Evolutionary conservation across 1,284 basidiomycete species (phyloP).

Genomic region (Trichosporon sp.): DNA sequence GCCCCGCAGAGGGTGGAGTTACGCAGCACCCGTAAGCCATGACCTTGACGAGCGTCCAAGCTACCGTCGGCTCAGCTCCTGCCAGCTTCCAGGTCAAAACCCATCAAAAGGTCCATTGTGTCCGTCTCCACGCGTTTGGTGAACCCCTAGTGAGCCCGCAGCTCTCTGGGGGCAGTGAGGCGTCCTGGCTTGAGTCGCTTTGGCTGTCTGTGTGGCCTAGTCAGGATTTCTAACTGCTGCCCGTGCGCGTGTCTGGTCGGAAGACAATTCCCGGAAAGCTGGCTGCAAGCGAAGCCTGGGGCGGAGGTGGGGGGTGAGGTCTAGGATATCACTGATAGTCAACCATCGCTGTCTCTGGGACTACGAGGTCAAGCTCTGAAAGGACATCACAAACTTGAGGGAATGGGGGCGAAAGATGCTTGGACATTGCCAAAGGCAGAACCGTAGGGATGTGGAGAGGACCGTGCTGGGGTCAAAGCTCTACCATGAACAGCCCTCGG

Average conservation of each 20-base stretch:
- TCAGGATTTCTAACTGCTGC: background rate
- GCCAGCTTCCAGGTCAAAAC: background rate
- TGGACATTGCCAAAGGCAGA: too few relatives aligned
- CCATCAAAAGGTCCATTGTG: background rate
- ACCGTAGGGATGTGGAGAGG: too few relatives aligned
- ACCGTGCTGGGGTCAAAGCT: too few relatives aligned
- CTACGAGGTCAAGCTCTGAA: too few relatives aligned
- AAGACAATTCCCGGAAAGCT: too few relatives aligned
- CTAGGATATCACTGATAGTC: too few relatives aligned
- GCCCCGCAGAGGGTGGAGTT: background rate
- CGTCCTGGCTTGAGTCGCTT: background rate
- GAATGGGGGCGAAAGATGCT: too few relatives aligned
- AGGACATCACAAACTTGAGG: too few relatives aligned
- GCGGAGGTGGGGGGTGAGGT: too few relatives aligned
- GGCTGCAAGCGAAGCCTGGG: too few relatives aligned
- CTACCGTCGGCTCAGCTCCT: background rate
- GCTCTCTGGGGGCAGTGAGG: background rate
- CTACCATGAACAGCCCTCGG: too few relatives aligned
- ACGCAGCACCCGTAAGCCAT: slow-evolving; percentile 8
- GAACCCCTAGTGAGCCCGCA: background rate
- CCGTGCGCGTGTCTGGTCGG: background rate
- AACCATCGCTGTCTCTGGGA: too few relatives aligned
- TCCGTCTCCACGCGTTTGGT: background rate
- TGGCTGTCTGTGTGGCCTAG: background rate
- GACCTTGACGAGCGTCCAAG: background rate